A percentile compares a stretch with the other conserved stretches of the same genome.
phyloP scores from a whole-genome alignment of 2,329 filamentous ascomycete species.

The Colletotrichum eleusines region DNA sequence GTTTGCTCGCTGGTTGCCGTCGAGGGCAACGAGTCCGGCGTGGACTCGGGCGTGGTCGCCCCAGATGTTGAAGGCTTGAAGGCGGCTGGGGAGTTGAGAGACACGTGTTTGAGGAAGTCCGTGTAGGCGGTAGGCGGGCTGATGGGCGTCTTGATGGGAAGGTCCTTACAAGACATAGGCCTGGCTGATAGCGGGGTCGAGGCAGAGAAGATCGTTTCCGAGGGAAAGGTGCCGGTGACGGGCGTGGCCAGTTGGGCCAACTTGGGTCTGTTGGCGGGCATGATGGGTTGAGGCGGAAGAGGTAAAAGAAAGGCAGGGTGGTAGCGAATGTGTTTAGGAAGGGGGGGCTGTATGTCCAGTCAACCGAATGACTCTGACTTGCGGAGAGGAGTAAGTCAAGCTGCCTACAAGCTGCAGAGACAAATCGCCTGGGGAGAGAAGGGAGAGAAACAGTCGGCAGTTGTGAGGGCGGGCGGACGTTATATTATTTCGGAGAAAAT shows the following conservation, averaged over 20 bases:
- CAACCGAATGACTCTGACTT: constrained; percentile 63
- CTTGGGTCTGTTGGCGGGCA: constrained; percentile 69
- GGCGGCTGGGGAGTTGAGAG: constrained; percentile 76
- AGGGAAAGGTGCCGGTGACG: constrained; percentile 72
- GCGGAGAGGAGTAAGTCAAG: constrained; percentile 43
- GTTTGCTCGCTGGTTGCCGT: constrained; percentile 64
- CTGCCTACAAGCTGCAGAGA: constrained; percentile 54
- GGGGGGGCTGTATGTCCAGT: constrained; percentile 48
- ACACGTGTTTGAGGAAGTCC: constrained; percentile 90
- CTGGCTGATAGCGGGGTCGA: constrained; percentile 74
- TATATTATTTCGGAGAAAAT: constrained; percentile 52
- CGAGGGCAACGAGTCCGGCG: constrained; percentile 53
- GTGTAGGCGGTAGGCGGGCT: constrained; percentile 91
- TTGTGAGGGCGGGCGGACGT: constrained; percentile 49
- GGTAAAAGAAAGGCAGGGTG: constrained; percentile 32
- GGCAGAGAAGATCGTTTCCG: constrained; percentile 67
- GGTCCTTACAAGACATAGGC: constrained; percentile 52
- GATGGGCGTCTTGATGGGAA: constrained; percentile 87
- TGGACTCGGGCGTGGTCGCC: constrained; percentile 61
- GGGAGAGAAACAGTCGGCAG: constrained; percentile 49
- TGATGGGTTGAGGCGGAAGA: constrained; percentile 51
- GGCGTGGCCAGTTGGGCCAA: constrained; percentile 72
- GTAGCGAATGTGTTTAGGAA: constrained; percentile 37
- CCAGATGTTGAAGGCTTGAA: constrained; percentile 62
- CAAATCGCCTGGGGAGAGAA: constrained; percentile 51